Evolutionary conservation across 2,329 filamentous ascomycete species (phyloP).

Genomic region (Aspergillus melleus): DNA sequence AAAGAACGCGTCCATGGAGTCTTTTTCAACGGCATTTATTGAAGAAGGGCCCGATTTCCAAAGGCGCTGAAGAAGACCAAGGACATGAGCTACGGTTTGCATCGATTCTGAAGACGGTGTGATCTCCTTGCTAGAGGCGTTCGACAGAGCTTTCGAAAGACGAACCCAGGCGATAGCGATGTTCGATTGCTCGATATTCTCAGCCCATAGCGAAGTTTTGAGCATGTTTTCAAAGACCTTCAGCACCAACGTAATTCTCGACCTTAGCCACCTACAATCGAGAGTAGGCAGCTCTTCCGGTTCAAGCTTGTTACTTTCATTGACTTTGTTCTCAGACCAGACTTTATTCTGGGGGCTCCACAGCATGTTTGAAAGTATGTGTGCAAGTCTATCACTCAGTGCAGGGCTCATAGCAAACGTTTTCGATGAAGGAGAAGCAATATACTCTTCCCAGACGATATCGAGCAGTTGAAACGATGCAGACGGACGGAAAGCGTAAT

Average conservation of each 20-base stretch:
- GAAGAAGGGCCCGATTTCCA: slow-evolving; percentile 60
- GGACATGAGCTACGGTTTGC: slow-evolving; percentile 70
- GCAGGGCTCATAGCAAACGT: slow-evolving; percentile 53
- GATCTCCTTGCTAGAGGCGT: slow-evolving; percentile 76
- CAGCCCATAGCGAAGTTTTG: slow-evolving; percentile 50
- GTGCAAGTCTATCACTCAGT: slow-evolving; percentile 62
- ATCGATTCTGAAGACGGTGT: slow-evolving; percentile 83
- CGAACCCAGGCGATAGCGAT: slow-evolving; percentile 62
- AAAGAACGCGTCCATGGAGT: slow-evolving; percentile 42
- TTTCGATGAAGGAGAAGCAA: slow-evolving; percentile 63
- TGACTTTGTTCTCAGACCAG: slow-evolving; percentile 74
- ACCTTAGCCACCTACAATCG: slow-evolving; percentile 84
- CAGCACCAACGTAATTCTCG: slow-evolving; percentile 68
- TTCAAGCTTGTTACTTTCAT: slow-evolving; percentile 58
- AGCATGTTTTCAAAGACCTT: slow-evolving; percentile 57
- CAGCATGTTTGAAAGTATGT: slow-evolving; percentile 71
- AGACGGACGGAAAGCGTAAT: slow-evolving; percentile 76
- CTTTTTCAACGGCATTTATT: slow-evolving; percentile 30
- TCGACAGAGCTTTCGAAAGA: slow-evolving; percentile 61
- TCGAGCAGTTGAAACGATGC: slow-evolving; percentile 67
- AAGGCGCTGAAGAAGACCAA: slow-evolving; percentile 67
- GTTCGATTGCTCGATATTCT: slow-evolving; percentile 40
- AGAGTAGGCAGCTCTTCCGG: slow-evolving; percentile 79
- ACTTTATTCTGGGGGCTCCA: slow-evolving; percentile 52
- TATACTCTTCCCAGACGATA: slow-evolving; percentile 73